Evolutionary conservation across 352 stramenopile species (phyloP).

Genomic region (Phytophthora cryptogea): DNA sequence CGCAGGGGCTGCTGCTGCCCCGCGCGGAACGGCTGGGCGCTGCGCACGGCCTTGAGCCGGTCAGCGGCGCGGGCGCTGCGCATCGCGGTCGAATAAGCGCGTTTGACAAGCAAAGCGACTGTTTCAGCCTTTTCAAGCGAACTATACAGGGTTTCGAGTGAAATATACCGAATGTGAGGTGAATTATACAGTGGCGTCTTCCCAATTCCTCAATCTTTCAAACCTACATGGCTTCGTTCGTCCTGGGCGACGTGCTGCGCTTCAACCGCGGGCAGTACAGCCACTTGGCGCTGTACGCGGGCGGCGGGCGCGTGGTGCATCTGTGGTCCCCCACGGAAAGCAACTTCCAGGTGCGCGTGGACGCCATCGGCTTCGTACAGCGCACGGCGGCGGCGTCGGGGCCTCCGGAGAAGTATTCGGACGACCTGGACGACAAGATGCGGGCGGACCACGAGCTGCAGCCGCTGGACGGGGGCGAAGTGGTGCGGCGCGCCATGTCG

Average conservation of each 20-base stretch:
- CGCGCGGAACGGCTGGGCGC: slow-evolving; percentile 24
- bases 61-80: slow-evolving; percentile 3
- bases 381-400: slow-evolving; percentile 5
- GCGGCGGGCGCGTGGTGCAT: slow-evolving; percentile 56
- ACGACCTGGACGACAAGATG: slow-evolving; percentile 61
- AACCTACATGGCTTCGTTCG: slow-evolving; percentile 25
- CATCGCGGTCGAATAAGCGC: slow-evolving; percentile 6
- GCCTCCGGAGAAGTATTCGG: slow-evolving; percentile 43
- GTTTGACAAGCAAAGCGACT: too few species aligned
- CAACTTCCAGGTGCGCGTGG: slow-evolving; percentile 66
- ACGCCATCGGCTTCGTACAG: slow-evolving; percentile 55
- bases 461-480: slow-evolving; percentile 47
- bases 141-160: too few species aligned
- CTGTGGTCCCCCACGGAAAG: slow-evolving; percentile 54
- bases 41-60: slow-evolving; percentile 20
- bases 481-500: slow-evolving; percentile 49
- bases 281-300: slow-evolving; percentile 63
- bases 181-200: too few species aligned
- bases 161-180: too few species aligned
- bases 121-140: too few species aligned
- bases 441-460: slow-evolving; percentile 39
- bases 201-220: too few species aligned
- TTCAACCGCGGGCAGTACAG: slow-evolving; percentile 69
- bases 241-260: slow-evolving; percentile 57
- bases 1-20: slow-evolving; percentile 20